A percentile compares a stretch with the other conserved stretches of the same genome.
These are phyloP conservation scores for Acidomyces sp. DNA, from an alignment of 495 filamentous ascomycete genomes.

Conservation along the genomic window DNA sequence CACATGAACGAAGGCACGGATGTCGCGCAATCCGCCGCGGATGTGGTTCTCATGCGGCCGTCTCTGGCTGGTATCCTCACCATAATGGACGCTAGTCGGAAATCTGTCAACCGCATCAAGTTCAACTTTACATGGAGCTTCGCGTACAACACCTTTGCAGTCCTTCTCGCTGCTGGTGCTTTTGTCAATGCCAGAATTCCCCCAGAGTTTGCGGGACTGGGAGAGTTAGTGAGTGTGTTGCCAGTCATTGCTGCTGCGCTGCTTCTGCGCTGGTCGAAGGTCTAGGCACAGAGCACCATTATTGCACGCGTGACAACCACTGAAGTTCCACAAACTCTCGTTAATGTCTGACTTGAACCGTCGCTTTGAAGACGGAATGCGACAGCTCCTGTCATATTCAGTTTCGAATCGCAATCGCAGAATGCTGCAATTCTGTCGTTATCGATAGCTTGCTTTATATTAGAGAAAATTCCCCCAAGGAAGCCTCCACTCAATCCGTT, in stretches of 20 bases:
- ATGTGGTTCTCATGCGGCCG: slow-evolving; percentile 53
- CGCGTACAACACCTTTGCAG: slow-evolving; percentile 60
- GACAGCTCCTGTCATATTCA: too few species aligned
- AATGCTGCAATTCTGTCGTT: too few species aligned
- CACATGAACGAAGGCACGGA: slow-evolving; percentile 52
- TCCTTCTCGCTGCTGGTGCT: slow-evolving; percentile 57
- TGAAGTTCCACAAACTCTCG: too few species aligned
- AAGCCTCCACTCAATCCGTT: too few species aligned
- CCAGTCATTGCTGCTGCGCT: slow-evolving; percentile 54
- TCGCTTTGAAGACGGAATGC: too few species aligned
- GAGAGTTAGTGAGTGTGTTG: slow-evolving; percentile 64
- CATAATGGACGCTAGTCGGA: slow-evolving; percentile 45
- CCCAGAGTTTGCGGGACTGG: slow-evolving; percentile 61
- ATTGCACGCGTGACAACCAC: too few species aligned
- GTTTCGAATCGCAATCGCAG: too few species aligned
- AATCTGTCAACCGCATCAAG: slow-evolving; percentile 42
- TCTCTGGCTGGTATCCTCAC: slow-evolving; percentile 43
- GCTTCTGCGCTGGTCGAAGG: slow-evolving; percentile 31
- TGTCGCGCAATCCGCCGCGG: slow-evolving; percentile 52
- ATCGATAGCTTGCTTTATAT: too few species aligned
- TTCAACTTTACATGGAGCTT: slow-evolving; percentile 67
- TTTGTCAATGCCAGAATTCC: slow-evolving; percentile 54
- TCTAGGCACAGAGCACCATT: too few species aligned
- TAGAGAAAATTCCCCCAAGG: too few species aligned
- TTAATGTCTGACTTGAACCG: too few species aligned